Percentiles rank a stretch among this genome's conserved stretches.
Evolutionary conservation across 306 rosid species (phyloP).

Genomic region (Cucurbita pepo): DNA sequence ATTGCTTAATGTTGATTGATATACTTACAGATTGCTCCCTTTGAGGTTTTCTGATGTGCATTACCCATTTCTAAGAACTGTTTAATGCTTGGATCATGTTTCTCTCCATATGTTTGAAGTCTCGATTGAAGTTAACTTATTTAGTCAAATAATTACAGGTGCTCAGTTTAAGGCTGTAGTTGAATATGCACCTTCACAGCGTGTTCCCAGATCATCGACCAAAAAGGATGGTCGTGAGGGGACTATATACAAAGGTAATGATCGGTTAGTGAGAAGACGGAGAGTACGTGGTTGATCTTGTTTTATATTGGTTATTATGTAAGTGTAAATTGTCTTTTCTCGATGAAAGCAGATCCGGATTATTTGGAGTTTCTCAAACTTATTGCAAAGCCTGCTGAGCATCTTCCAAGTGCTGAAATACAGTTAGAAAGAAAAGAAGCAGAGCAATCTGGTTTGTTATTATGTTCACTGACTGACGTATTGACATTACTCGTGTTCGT

Average conservation of each 20-base stretch:
- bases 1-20: neutral
- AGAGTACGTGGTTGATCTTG: neutral
- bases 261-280: neutral
- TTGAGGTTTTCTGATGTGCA: neutral
- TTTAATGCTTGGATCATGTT: neutral
- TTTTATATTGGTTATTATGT: neutral
- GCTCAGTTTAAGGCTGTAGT: slow-evolving; percentile 60
- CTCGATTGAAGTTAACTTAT: slow-evolving; percentile 3
- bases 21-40: neutral
- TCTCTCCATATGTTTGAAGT: neutral
- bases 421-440: slow-evolving; percentile 98
- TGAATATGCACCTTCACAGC: slow-evolving; percentile 94
- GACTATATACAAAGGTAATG: slow-evolving; percentile 65
- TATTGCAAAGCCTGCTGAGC: slow-evolving; percentile 70
- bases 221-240: slow-evolving; percentile 91
- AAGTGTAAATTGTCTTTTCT: slow-evolving; percentile 8
- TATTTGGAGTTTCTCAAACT: slow-evolving; percentile 82
- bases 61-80: neutral
- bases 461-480: slow-evolving; percentile 5
- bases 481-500: neutral
- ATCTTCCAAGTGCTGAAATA: slow-evolving; percentile 98
- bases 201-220: slow-evolving; percentile 38
- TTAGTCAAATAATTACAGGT: slow-evolving; percentile 28
- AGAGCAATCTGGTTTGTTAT: slow-evolving; percentile 74
- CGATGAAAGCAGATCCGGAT: slow-evolving; percentile 55